These are phyloP conservation scores for Trichoderma cornu-damae DNA, from an alignment of 2,329 filamentous ascomycete genomes.

Conservation along the genomic window DNA sequence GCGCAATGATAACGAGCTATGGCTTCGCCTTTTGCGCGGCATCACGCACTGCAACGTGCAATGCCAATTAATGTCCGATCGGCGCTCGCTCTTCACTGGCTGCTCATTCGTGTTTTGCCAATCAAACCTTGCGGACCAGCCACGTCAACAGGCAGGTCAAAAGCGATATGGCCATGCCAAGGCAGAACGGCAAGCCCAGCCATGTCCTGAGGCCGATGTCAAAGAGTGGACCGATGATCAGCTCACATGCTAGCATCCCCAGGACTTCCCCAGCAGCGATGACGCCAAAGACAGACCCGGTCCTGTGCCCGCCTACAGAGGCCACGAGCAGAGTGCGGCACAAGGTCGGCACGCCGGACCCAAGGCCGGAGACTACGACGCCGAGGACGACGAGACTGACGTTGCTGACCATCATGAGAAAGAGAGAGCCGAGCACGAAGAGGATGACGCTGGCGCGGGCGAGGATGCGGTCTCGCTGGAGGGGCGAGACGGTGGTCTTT, in stretches of 20 bases:
- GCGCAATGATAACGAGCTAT: too few species aligned
- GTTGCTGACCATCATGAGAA: slow-evolving; percentile 23
- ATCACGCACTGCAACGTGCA: too few species aligned
- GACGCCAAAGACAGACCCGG: slow-evolving; percentile 25
- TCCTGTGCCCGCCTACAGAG: slow-evolving; percentile 17
- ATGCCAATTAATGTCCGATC: too few species aligned
- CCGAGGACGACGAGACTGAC: slow-evolving; percentile 24
- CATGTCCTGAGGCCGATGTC: slow-evolving; percentile 24
- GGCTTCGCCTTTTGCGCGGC: too few species aligned
- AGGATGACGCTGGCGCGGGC: slow-evolving; percentile 23
- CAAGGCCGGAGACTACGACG: slow-evolving; percentile 23
- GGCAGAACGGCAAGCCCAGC: slow-evolving; percentile 25
- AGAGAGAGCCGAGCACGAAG: slow-evolving; percentile 25
- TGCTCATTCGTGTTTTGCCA: neutral
- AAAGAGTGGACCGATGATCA: slow-evolving; percentile 25
- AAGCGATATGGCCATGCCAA: slow-evolving; percentile 20
- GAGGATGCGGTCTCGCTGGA: slow-evolving; percentile 21
- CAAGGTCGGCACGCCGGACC: slow-evolving; percentile 26
- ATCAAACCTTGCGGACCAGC: slow-evolving; percentile 1
- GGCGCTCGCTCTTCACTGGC: too few species aligned
- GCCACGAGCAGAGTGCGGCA: slow-evolving; percentile 26
- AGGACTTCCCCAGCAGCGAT: slow-evolving; percentile 26
- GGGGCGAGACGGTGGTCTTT: neutral
- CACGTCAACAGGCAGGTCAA: slow-evolving; percentile 21
- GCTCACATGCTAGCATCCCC: slow-evolving; percentile 23